These are phyloP conservation scores for Dendrocalamus sinicus DNA, from an alignment of 176 grass and related monocot genomes.

Conservation along the genomic window DNA sequence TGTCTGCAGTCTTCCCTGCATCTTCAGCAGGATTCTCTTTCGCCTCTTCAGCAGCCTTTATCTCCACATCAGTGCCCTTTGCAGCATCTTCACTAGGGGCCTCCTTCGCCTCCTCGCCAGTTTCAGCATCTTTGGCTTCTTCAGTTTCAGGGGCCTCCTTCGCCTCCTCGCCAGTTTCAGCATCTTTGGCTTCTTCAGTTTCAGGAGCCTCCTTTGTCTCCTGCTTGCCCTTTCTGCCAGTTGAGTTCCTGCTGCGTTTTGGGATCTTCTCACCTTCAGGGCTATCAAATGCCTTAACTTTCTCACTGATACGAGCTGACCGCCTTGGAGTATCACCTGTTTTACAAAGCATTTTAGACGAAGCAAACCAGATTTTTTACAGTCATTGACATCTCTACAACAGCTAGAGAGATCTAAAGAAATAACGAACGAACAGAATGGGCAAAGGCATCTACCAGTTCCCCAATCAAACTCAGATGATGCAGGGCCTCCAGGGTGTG, in stretches of 20 bases:
- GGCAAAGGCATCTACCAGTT: slow-evolving; percentile 61
- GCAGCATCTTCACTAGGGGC: slow-evolving; percentile 39
- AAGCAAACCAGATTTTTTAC: not conserved
- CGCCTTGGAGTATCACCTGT: slow-evolving; percentile 93
- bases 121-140: slow-evolving; percentile 45
- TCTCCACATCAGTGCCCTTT: slow-evolving; percentile 53
- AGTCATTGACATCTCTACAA: not conserved
- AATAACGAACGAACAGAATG: not conserved
- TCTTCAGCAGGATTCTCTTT: slow-evolving; percentile 24
- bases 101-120: not conserved
- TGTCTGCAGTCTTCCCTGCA: slow-evolving; percentile 36
- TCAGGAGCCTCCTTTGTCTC: slow-evolving; percentile 48
- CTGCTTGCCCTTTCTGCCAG: slow-evolving; percentile 52
- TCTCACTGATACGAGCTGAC: slow-evolving; percentile 92
- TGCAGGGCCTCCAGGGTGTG: slow-evolving; percentile 72
- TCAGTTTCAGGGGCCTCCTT: not conserved
- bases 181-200: slow-evolving; percentile 43
- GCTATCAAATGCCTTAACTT: slow-evolving; percentile 70
- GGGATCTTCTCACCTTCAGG: slow-evolving; percentile 79
- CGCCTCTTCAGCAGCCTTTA: slow-evolving; percentile 43
- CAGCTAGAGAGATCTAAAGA: slow-evolving; percentile 8
- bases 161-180: slow-evolving; percentile 22
- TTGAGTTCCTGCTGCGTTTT: slow-evolving; percentile 61
- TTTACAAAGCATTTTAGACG: slow-evolving; percentile 34
- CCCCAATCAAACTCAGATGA: slow-evolving; percentile 92